Evolutionary conservation across 2,329 filamentous ascomycete genomes (phyloP), one percentile per base, ranked within the genome.

Genomic region (Alternaria consortialis): DNA sequence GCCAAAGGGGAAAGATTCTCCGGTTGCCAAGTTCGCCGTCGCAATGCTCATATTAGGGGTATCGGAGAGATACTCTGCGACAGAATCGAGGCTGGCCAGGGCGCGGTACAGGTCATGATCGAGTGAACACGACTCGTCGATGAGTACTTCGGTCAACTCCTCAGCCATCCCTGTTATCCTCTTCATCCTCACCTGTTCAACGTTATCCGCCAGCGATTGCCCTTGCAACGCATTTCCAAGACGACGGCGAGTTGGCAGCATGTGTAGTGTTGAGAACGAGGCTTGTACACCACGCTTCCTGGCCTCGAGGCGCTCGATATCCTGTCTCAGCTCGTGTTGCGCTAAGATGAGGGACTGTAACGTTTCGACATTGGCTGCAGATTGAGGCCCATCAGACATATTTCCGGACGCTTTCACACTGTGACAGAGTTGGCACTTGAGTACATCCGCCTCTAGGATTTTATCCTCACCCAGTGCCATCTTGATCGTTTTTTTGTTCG

Each of bases 321-420:
- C 51, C 15, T 36, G 43, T 25, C 36, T 43, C 56, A 59, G 40
- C 40, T 59, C 56, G 43, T 53, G 47, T 15, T 48, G 52, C 12
- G 8, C 34, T 0, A 55, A 3, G 25, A 59, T 20, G 12, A 32
- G 25, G 11, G 34, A 42, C 11, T 50, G 43, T 27, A 58, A 17
- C 4, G 29, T 15, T 1, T 34, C 32, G 2, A 40, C 8, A 15
- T 37, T 11, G 25, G 17, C 29, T 20, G 20, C 15, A 32, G 25
- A 3, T 9, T 8, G n/a, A 8, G 13, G 9, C 17, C 36, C 44
- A 15, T 15, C 8, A 31, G 25, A 23, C 13, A 34, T 23, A 17
- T 27, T 37, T 50, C 34, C n/a, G 1, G 36, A 9, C 6, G 13
- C 31, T 27, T 7, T 20, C 15, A 47, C 23, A 3, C 17, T 36